phyloP scores from a whole-genome alignment of 495 filamentous ascomycete species.

The Hypomontagnella submonticulosa region DNA sequence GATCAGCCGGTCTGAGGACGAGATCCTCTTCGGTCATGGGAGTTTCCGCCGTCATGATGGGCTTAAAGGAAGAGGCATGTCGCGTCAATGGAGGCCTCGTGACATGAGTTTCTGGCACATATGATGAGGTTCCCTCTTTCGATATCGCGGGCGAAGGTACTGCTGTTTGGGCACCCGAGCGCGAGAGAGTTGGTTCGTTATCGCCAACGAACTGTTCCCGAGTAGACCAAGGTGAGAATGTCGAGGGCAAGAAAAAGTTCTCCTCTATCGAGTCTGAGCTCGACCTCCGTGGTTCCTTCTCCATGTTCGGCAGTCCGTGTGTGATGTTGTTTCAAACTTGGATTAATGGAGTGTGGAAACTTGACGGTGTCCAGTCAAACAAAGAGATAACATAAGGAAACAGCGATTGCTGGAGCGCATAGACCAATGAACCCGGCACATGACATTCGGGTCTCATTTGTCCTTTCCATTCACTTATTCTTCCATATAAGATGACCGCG shows the following conservation, averaged over 20 bases:
- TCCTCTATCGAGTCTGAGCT: constrained; percentile 14
- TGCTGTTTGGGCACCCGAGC: constrained; percentile 17
- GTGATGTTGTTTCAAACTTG: neutral
- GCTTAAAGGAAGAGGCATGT: constrained; percentile 1
- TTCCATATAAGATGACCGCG: constrained; percentile 1
- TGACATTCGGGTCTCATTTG: constrained; percentile 5
- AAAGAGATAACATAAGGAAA: neutral
- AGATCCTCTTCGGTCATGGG: constrained; percentile 4
- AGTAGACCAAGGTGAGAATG: constrained; percentile 38
- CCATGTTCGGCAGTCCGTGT: constrained; percentile 19
- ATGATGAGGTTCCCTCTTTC: neutral
- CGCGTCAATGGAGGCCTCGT: constrained; percentile 4
- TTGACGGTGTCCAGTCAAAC: constrained; percentile 12
- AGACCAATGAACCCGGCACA: neutral
- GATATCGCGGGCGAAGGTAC: constrained; percentile 9
- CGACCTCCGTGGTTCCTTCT: constrained; percentile 14
- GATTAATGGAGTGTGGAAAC: constrained; percentile 12
- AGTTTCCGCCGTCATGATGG: neutral
- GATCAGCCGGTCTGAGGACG: constrained; percentile 17
- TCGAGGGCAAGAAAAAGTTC: constrained; percentile 35
- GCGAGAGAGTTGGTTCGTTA: constrained; percentile 6
- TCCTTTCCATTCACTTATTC: constrained; percentile 1
- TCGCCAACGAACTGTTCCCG: constrained; percentile 6
- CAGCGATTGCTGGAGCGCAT: constrained; percentile 4
- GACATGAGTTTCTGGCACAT: constrained; percentile 7